Percentiles rank a stretch among this genome's conserved stretches.
Conservation (phyloP, 768 basidiomycete genomes). For the Mycena kentingensis region DNA sequence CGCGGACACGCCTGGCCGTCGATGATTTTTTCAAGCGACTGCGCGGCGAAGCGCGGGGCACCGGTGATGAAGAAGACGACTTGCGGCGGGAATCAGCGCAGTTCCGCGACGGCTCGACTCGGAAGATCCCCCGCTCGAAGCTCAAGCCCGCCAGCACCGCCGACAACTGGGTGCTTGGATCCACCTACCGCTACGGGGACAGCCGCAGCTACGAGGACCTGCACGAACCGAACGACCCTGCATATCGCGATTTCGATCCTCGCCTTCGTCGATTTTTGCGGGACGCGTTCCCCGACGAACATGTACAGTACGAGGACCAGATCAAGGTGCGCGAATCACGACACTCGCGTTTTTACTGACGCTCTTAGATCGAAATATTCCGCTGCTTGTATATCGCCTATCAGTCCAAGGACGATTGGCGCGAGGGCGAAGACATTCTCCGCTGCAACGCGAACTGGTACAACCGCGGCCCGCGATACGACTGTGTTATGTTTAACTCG, state of each 20-base stretch:
- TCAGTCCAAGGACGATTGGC: not conserved
- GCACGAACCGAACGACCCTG: not conserved
- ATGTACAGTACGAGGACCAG: not conserved
- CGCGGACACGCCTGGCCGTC: not conserved
- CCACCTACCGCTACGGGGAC: not conserved
- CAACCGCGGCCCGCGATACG: not conserved
- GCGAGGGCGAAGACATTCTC: not conserved
- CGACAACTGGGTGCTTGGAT: not conserved
- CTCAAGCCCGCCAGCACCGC: not conserved
- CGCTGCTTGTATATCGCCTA: not conserved
- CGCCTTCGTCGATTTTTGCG: not conserved
- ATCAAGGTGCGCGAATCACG: no score
- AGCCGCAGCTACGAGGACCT: slow-evolving; percentile 3
- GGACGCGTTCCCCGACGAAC: not conserved
- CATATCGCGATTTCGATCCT: not conserved
- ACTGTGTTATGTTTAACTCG: no score
- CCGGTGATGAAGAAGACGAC: not conserved
- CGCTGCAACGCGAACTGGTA: slow-evolving; percentile 3
- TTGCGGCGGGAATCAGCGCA: not conserved
- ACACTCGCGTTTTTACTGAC: not conserved
- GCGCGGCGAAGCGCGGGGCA: not conserved
- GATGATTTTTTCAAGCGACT: not conserved
- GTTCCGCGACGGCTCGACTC: not conserved
- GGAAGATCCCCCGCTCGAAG: not conserved
- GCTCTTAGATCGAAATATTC: not conserved